A percentile compares a stretch with the other conserved stretches of the same genome.
phyloP scores from a whole-genome alignment of 2,329 filamentous ascomycete species.

The Fusarium sp. region DNA sequence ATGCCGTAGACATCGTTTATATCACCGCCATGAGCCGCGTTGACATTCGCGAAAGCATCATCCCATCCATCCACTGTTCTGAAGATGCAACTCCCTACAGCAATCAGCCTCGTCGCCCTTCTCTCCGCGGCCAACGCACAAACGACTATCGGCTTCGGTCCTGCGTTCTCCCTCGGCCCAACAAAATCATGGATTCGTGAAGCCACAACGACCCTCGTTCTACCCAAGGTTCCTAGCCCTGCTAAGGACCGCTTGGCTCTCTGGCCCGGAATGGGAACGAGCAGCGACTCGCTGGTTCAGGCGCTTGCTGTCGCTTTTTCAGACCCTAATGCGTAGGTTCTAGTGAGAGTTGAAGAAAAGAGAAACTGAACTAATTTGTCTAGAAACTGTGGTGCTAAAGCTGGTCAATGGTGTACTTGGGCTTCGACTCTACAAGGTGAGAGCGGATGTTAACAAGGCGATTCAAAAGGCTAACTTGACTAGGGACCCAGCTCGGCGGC shows the following conservation, averaged over 20 bases:
- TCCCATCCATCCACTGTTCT: too few species aligned
- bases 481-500: conserved; percentile 26
- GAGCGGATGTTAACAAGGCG: rapidly evolving
- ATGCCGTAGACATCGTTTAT: too few species aligned
- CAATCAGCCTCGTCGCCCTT: conserved; percentile 12
- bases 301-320: conserved; percentile 36
- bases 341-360: rapidly evolving
- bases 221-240: conserved; percentile 23
- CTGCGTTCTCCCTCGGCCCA: conserved; percentile 32
- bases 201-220: conserved; percentile 27
- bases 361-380: neutral
- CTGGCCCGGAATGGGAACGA: conserved; percentile 36
- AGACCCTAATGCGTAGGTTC: conserved; percentile 14
- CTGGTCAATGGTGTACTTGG: conserved; percentile 37
- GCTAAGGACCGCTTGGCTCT: conserved; percentile 30
- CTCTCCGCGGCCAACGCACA: conserved; percentile 1
- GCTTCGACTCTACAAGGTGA: conserved; percentile 31
- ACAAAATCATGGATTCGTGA: conserved; percentile 37
- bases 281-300: conserved; percentile 30
- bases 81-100: conserved; percentile 11
- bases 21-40: too few species aligned
- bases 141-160: conserved; percentile 18
- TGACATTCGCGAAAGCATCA: too few species aligned
- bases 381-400: conserved; percentile 29
- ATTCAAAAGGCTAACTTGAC: neutral